Conservation (phyloP, 768 basidiomycete genomes). For the Tulasnella sp. region DNA sequence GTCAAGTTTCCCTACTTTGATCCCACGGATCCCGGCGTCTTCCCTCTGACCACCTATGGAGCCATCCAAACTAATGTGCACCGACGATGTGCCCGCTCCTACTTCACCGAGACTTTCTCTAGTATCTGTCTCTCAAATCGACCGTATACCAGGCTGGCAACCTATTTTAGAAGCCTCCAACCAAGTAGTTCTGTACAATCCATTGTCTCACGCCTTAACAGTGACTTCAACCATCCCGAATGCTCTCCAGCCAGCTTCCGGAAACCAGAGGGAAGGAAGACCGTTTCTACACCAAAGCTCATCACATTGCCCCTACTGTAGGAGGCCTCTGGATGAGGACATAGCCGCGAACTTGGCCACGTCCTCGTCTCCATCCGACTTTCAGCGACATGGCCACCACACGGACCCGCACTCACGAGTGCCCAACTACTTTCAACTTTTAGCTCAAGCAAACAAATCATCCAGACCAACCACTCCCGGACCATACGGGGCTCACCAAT, state of each 20-base stretch:
- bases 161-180: constrained; percentile 74
- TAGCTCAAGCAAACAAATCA: constrained; percentile 60
- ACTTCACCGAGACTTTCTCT: not conserved
- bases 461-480: constrained; percentile 43
- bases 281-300: not conserved
- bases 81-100: not conserved
- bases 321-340: constrained; percentile 35
- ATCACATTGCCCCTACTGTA: constrained; percentile 58
- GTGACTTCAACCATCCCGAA: constrained; percentile 26
- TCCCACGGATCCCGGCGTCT: not conserved
- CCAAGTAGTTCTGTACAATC: constrained; percentile 81
- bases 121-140: not conserved
- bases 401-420: constrained; percentile 41
- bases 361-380: constrained; percentile 2
- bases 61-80: not conserved
- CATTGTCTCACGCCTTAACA: constrained; percentile 70
- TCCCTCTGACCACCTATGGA: not conserved
- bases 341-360: not conserved
- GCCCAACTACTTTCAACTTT: constrained; percentile 69
- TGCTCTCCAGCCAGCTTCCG: not conserved
- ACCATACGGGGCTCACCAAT: constrained; percentile 5
- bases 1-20: no score
- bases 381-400: constrained; percentile 25
- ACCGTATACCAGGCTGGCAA: constrained; percentile 40
- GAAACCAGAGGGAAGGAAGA: not conserved